A percentile compares a stretch with the other conserved stretches of the same genome.
These are phyloP conservation scores for Aureobasidium pullulans DNA, from an alignment of 2,329 filamentous ascomycete species.

Conservation along the genomic window DNA sequence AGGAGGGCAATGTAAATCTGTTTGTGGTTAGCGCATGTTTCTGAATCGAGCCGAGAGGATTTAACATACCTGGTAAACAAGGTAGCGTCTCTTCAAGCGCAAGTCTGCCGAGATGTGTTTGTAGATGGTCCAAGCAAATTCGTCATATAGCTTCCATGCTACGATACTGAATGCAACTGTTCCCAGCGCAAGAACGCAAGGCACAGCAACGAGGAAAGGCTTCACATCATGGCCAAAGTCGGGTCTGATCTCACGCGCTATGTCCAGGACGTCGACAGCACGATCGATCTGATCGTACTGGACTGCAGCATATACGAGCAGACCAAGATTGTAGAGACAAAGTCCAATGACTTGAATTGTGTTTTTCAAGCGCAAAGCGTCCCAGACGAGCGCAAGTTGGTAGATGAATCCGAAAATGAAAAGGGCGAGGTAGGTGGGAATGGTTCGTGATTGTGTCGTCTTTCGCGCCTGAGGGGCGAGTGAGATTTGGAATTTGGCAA, in stretches of 20 bases:
- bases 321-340: slow-evolving; percentile 82
- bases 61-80: slow-evolving; percentile 81
- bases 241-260: slow-evolving; percentile 27
- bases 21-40: slow-evolving; percentile 17
- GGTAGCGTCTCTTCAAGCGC: slow-evolving; percentile 90
- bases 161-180: slow-evolving; percentile 67
- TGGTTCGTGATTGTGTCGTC: slow-evolving; percentile 50
- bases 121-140: slow-evolving; percentile 98
- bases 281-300: slow-evolving; percentile 84
- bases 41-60: neutral
- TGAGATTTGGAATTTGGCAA: slow-evolving; percentile 71
- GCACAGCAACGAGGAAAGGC: slow-evolving; percentile 77
- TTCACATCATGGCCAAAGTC: slow-evolving; percentile 57
- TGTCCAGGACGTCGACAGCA: slow-evolving; percentile 53
- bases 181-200: slow-evolving; percentile 69
- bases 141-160: slow-evolving; percentile 93
- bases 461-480: slow-evolving; percentile 33
- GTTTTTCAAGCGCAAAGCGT: slow-evolving; percentile 89
- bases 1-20: slow-evolving; percentile 95
- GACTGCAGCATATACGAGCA: slow-evolving; percentile 87
- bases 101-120: slow-evolving; percentile 98
- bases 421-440: slow-evolving; percentile 89
- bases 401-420: slow-evolving; percentile 98
- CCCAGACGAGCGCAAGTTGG: slow-evolving; percentile 81
- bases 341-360: slow-evolving; percentile 97